Base-by-base conservation (phyloP, 2,329 filamentous ascomycete genomes). In the Ampelomyces quisqualis region DNA sequence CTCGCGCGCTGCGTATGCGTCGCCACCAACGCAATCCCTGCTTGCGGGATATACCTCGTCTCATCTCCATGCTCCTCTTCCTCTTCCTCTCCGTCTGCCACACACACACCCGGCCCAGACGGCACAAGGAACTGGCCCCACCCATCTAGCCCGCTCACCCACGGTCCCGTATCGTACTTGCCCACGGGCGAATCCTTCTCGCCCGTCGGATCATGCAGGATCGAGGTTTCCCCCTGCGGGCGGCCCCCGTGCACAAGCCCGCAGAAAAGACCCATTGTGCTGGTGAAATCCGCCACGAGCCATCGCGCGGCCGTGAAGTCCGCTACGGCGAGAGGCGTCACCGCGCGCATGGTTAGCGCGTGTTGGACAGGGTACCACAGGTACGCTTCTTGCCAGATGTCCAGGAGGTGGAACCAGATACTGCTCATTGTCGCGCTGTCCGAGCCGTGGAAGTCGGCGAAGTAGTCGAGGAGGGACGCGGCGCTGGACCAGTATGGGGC, bases 111-210 rank as follows among this genome's bases (percentile, higher is more conserved):
- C 1, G 60, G 60, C 2, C 50, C 42, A 0, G 40, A 55, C 0
- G 39, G 42, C 7, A 23, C 43, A 0, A 67, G 27, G 15, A 58
- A 67, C 21, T 67, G 60, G 19, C 51, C 39, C 62, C 62, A 67
- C 0, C 50, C 48, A 35, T 53, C 61, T 8, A 66, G 29, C 0
- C 62, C 64, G 2, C 51, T 45, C 2, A 48, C 43, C 38, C 45
- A 64, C 0, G 45, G 49, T 0, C 60, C 57, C 0, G 44, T 44
- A 7, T 49, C 30, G 28, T 47, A 47, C 1, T 19, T 18, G 1
- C 45, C 45, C 2, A 15, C 27, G 0, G 27, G 30, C 13, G 30
- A 33, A 1, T 34, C 11, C n/a, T 24, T 20, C 11, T 37, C 32
- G 3, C 45, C 40, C 6, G 14, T 31, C 1, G 51, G 44, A 8